A percentile compares a stretch with the other conserved stretches of the same genome.
Evolutionary conservation across 2,329 filamentous ascomycete species (phyloP).

Genomic region (Pseudocercospora pini-densiflorae): DNA sequence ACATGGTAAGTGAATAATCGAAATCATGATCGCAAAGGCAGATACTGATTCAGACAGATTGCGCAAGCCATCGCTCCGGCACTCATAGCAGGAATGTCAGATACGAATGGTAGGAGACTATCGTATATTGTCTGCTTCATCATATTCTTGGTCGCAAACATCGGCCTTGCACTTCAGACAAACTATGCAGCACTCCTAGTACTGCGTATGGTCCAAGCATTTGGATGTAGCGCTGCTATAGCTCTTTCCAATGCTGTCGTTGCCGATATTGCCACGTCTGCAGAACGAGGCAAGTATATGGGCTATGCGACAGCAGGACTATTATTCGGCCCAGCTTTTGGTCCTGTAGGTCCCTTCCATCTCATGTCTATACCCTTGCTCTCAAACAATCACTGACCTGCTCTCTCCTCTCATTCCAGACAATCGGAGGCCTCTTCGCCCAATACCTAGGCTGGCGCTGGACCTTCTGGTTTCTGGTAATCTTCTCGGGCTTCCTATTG

Average conservation of each 20-base stretch:
- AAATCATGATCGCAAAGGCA: not conserved
- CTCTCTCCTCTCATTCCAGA: not conserved
- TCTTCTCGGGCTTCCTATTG: constrained; percentile 43
- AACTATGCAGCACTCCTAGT: constrained; percentile 35
- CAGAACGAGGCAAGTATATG: constrained; percentile 45
- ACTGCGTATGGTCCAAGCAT: constrained; percentile 48
- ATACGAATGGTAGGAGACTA: constrained; percentile 33
- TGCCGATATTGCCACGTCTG: constrained; percentile 42
- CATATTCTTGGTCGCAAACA: constrained; percentile 35
- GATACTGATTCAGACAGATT: constrained; percentile 40
- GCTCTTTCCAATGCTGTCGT: constrained; percentile 42
- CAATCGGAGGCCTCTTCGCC: constrained; percentile 39
- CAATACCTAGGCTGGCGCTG: constrained; percentile 43
- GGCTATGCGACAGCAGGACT: constrained; percentile 39
- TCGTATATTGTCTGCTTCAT: constrained; percentile 37
- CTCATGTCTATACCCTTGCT: not conserved
- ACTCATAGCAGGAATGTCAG: constrained; percentile 36
- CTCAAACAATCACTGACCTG: not conserved
- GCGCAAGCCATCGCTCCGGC: constrained; percentile 54
- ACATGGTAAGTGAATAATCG: constrained; percentile 50
- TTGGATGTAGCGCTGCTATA: constrained; percentile 45
- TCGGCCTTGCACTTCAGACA: constrained; percentile 34
- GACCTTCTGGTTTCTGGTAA: constrained; percentile 51
- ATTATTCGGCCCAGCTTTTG: constrained; percentile 27
- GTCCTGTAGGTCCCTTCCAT: constrained; percentile 11